Percentiles rank a stretch among this genome's conserved stretches.
Evolutionary conservation across 176 grass and related monocot species (phyloP).

Genomic region (Metroxylon sagu): DNA sequence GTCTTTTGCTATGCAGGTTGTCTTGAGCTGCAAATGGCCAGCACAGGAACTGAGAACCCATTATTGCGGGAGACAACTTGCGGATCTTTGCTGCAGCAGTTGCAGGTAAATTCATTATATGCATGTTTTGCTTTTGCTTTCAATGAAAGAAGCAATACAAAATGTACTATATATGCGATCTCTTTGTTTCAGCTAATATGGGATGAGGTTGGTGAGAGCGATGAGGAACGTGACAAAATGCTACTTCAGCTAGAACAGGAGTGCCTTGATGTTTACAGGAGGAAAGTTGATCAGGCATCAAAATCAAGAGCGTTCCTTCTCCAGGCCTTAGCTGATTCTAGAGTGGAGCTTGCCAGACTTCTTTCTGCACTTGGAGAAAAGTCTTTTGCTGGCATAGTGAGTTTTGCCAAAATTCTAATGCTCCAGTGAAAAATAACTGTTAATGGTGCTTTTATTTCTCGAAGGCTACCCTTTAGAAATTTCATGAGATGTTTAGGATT

Average conservation of each 20-base stretch:
- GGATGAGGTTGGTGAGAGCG: constrained; percentile 89
- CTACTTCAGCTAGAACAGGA: constrained; percentile 87
- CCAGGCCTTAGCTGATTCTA: constrained; percentile 64
- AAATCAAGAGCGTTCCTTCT: constrained; percentile 53
- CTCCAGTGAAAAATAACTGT: too few species aligned
- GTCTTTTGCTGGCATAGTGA: constrained; percentile 56
- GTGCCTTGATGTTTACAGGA: constrained; percentile 84
- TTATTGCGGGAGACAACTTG: constrained; percentile 72
- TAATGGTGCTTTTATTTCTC: too few species aligned
- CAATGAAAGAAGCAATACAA: not conserved
- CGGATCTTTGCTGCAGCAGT: constrained; percentile 74
- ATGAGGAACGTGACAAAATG: constrained; percentile 83
- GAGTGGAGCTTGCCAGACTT: constrained; percentile 54
- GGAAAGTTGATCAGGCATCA: constrained; percentile 85
- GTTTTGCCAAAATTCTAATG: constrained; percentile 10
- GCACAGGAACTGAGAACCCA: constrained; percentile 45
- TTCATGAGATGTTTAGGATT: too few species aligned
- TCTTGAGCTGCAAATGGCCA: constrained; percentile 51
- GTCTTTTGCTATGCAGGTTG: constrained; percentile 29
- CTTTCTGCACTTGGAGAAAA: constrained; percentile 68
- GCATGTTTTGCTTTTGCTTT: not conserved
- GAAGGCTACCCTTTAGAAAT: too few species aligned
- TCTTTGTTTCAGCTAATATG: constrained; percentile 72
- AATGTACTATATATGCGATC: constrained; percentile 7
- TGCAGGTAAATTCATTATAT: constrained; percentile 44